These are phyloP conservation scores for Podosphaera fusca DNA, from an alignment of 2,329 filamentous ascomycete species.

Conservation along the genomic window DNA sequence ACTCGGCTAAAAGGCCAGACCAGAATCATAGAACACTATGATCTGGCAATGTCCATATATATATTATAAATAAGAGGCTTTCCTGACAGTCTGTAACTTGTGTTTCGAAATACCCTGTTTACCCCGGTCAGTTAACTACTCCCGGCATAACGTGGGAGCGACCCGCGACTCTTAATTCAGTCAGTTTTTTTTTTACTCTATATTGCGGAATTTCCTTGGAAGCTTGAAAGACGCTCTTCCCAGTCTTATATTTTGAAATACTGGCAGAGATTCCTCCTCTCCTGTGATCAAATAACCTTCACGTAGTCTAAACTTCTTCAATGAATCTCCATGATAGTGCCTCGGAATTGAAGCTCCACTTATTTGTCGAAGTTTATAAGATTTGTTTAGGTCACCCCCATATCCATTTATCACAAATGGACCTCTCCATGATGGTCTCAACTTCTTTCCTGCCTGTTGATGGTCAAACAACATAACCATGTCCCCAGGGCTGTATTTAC, in stretches of 20 bases:
- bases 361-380: not conserved
- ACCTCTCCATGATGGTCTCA: not conserved
- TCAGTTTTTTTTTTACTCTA: not conserved
- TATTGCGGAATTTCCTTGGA: not conserved
- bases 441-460: not conserved
- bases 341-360: not conserved
- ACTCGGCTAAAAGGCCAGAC: no score
- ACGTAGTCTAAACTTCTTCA: not conserved
- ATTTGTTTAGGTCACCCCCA: not conserved
- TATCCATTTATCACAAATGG: not conserved
- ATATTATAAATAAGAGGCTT: no score
- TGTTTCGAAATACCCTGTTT: no score
- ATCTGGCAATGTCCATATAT: no score
- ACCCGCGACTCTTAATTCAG: no score
- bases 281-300: not conserved
- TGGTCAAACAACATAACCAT: conserved; percentile 1
- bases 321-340: not conserved
- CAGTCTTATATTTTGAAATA: not conserved
- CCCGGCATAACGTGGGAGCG: no score
- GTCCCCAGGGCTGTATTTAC: not conserved
- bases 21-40: no score
- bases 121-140: no score
- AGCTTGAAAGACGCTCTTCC: not conserved
- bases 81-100: no score
- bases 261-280: not conserved